Percentiles rank a stretch among this genome's conserved stretches.
Evolutionary conservation across 257 asterid species (phyloP).

Genomic region (Verbascum thapsus): DNA sequence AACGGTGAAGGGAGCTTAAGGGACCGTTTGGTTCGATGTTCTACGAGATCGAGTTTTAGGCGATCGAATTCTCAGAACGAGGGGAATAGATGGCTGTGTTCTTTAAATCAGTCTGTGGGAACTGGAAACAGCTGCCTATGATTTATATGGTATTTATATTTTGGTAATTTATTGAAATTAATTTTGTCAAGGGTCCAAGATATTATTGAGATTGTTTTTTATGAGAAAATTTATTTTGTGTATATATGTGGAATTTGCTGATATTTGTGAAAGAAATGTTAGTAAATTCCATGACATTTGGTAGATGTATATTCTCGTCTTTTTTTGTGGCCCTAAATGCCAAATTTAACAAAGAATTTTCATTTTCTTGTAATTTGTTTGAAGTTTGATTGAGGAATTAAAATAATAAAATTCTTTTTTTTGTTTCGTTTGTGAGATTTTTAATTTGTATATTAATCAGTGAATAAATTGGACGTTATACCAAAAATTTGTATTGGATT

Average conservation of each 20-base stretch:
- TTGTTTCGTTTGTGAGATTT: background rate
- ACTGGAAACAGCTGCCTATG: constrained; percentile 55
- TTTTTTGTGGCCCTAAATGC: background rate
- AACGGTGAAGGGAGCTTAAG: constrained; percentile 33
- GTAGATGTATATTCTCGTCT: background rate
- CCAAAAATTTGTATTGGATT: too few relatives aligned
- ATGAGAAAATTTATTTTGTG: constrained; percentile 22
- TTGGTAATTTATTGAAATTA: constrained; percentile 3
- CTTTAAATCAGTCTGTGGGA: constrained; percentile 56
- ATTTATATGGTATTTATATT: background rate
- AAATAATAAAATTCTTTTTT: background rate
- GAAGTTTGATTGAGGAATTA: background rate
- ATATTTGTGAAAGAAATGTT: constrained; percentile 17
- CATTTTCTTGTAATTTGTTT: constrained; percentile 2
- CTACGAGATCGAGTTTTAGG: constrained; percentile 48
- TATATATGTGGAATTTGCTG: constrained; percentile 22
- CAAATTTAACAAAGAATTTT: background rate
- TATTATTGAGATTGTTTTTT: too few relatives aligned
- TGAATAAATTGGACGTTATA: too few relatives aligned
- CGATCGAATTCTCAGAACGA: constrained; percentile 61
- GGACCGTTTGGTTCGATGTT: constrained; percentile 46
- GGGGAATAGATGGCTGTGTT: constrained; percentile 68
- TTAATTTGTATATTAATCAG: too few relatives aligned
- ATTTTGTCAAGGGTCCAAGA: constrained; percentile 4
- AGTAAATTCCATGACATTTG: background rate